Percentiles rank a stretch among this genome's conserved stretches.
Evolutionary conservation across 2,329 filamentous ascomycete genomes (phyloP).

Genomic region (Biscogniauxia mediterranea): DNA sequence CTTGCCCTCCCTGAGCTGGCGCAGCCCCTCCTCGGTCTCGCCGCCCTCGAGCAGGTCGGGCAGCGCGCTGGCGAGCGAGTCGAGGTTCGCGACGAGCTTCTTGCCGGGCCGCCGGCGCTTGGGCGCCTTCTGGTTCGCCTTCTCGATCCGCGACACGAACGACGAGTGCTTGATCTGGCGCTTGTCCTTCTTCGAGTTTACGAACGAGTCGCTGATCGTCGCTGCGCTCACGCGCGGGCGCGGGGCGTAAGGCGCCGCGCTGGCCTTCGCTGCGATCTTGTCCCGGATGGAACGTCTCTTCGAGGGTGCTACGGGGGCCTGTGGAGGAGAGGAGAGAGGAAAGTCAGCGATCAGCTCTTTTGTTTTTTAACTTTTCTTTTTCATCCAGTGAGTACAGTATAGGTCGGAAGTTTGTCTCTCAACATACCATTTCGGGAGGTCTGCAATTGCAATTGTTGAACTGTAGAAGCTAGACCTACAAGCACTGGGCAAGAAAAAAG

Average conservation of each 20-base stretch:
- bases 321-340: neutral
- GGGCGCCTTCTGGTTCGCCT: slow-evolving; percentile 51
- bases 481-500: neutral
- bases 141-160: slow-evolving; percentile 75
- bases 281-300: slow-evolving; percentile 57
- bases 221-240: slow-evolving; percentile 52
- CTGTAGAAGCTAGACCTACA: neutral
- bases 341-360: neutral
- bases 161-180: slow-evolving; percentile 76
- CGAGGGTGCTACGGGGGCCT: slow-evolving; percentile 45
- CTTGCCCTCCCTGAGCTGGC: slow-evolving; percentile 52
- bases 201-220: slow-evolving; percentile 50
- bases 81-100: slow-evolving; percentile 74
- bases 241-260: slow-evolving; percentile 47
- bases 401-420: neutral
- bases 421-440: neutral
- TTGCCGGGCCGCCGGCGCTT: slow-evolving; percentile 69
- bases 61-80: slow-evolving; percentile 76
- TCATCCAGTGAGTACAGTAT: too few relatives aligned
- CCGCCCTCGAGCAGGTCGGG: slow-evolving; percentile 57
- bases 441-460: neutral
- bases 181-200: slow-evolving; percentile 79
- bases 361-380: too few relatives aligned
- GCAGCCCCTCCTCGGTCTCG: slow-evolving; percentile 43
- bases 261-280: slow-evolving; percentile 52